Percentiles rank a stretch among this genome's conserved stretches.
Evolutionary conservation across 2,329 filamentous ascomycete species (phyloP).

Genomic region (Drechslerella coelobrocha): DNA sequence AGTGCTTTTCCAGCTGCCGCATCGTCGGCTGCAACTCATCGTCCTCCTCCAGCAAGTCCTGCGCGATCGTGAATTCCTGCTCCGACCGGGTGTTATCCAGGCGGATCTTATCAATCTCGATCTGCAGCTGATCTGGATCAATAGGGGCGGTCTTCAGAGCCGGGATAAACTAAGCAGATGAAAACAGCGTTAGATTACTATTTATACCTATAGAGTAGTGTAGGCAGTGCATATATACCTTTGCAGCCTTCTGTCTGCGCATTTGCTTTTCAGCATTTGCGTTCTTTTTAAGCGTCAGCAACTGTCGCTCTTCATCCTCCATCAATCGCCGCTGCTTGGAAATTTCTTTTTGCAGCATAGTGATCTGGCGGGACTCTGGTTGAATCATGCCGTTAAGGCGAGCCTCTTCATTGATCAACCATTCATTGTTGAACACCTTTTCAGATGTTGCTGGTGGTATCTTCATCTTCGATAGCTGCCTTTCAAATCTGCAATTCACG

Average conservation of each 20-base stretch:
- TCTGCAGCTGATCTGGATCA: slow-evolving; percentile 39
- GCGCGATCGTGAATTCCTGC: slow-evolving; percentile 42
- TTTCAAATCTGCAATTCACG: slow-evolving; percentile 45
- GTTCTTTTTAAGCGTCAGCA: slow-evolving; percentile 52
- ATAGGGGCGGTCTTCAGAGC: slow-evolving; percentile 38
- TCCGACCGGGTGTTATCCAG: slow-evolving; percentile 27
- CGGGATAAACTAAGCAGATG: slow-evolving; percentile 24
- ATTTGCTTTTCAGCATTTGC: slow-evolving; percentile 52
- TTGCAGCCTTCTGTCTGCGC: slow-evolving; percentile 51
- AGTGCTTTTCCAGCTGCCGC: slow-evolving; percentile 48
- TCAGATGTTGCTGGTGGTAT: slow-evolving; percentile 51
- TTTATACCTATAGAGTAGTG: background rate
- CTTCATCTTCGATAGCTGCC: slow-evolving; percentile 51
- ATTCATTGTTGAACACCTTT: slow-evolving; percentile 54
- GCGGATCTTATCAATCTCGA: slow-evolving; percentile 48
- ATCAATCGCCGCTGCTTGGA: slow-evolving; percentile 51
- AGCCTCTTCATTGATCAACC: slow-evolving; percentile 53
- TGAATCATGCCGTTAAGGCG: slow-evolving; percentile 52
- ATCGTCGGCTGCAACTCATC: slow-evolving; percentile 35
- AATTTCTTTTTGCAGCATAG: slow-evolving; percentile 52
- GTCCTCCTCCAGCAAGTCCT: slow-evolving; percentile 33
- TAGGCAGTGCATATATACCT: slow-evolving; percentile 26
- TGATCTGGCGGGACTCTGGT: slow-evolving; percentile 52
- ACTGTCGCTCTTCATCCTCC: slow-evolving; percentile 50
- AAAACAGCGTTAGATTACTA: slow-evolving; percentile 1